Evolutionary conservation across 345 rosid species (phyloP).

Genomic region (Populus tremula): DNA sequence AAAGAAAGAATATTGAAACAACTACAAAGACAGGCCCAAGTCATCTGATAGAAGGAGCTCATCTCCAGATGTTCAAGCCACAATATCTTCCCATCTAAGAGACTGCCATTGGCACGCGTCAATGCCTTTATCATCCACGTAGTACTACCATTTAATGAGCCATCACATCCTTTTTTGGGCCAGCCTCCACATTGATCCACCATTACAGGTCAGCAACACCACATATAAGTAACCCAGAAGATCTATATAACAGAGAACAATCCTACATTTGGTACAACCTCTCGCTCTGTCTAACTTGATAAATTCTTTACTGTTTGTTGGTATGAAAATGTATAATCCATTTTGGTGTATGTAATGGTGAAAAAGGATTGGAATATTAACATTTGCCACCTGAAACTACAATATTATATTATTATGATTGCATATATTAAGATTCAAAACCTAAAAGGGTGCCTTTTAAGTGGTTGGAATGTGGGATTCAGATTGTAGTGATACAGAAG

Average conservation of each 20-base stretch:
- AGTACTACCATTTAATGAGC: background rate
- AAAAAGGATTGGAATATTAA: background rate
- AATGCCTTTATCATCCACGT: background rate
- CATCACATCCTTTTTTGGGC: background rate
- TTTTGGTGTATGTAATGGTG: background rate
- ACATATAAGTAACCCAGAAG: background rate
- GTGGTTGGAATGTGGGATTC: background rate
- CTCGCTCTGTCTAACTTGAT: background rate
- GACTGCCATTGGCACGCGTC: background rate
- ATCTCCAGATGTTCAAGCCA: background rate
- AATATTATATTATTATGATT: background rate
- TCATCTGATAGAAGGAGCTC: constrained; percentile 1
- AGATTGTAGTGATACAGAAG: background rate
- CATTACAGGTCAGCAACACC: background rate
- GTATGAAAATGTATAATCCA: background rate
- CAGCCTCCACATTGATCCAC: background rate
- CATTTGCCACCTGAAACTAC: background rate
- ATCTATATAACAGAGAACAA: background rate
- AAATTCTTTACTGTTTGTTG: background rate
- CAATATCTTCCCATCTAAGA: background rate
- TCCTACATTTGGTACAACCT: background rate
- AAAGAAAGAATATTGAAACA: background rate
- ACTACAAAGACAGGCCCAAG: background rate
- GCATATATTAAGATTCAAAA: background rate
- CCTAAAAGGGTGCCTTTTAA: background rate